These are phyloP conservation scores for Amaranthus palmeri DNA, from an alignment of 148 eudicot species.

Conservation along the genomic window DNA sequence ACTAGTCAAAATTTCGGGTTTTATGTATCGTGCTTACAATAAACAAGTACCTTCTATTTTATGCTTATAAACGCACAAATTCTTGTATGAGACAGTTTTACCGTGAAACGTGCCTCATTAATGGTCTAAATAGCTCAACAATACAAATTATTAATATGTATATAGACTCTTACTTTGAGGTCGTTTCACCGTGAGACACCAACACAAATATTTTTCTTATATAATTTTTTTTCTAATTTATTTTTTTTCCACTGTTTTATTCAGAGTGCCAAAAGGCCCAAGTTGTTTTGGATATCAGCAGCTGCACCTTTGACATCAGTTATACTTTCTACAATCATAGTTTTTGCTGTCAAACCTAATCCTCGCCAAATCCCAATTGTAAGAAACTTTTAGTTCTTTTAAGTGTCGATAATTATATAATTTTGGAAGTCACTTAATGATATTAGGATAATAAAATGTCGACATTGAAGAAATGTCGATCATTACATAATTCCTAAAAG, in stretches of 20 bases:
- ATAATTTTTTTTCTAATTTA: neutral
- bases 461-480: neutral
- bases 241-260: neutral
- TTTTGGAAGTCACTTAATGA: too few species aligned
- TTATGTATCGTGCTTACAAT: too few species aligned
- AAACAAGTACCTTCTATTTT: too few species aligned
- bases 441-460: neutral
- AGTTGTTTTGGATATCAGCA: constrained; percentile 86
- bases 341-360: constrained; percentile 50
- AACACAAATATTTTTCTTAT: neutral
- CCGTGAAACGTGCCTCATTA: too few species aligned
- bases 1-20: too few species aligned
- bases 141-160: too few species aligned
- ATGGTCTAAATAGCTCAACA: too few species aligned
- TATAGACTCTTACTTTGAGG: too few species aligned
- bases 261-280: constrained; percentile 69
- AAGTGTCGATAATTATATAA: neutral
- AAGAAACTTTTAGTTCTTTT: constrained; percentile 23
- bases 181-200: too few species aligned
- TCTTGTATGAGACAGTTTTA: too few species aligned
- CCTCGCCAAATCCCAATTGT: constrained; percentile 52
- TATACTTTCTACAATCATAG: constrained; percentile 62
- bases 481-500: neutral
- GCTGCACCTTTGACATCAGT: constrained; percentile 87
- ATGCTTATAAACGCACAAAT: too few species aligned